These are phyloP conservation scores for Amauroascus verrucosus DNA, from an alignment of 2,329 filamentous ascomycete species.

Conservation along the genomic window DNA sequence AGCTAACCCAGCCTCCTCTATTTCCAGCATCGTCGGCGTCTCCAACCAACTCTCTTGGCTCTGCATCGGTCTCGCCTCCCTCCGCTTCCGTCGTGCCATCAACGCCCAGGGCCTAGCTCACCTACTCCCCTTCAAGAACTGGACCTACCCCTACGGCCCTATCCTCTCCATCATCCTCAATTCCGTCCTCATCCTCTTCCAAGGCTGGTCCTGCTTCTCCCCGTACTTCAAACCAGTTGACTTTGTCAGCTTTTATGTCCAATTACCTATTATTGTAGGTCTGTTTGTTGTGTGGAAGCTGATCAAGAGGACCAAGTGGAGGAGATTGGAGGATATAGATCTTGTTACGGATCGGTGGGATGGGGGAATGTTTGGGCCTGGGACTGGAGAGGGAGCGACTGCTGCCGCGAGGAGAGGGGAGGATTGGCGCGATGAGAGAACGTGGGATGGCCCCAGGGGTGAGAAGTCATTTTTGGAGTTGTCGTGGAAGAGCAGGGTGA, in stretches of 20 bases:
- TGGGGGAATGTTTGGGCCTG: slow-evolving; percentile 21
- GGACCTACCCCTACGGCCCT: slow-evolving; percentile 55
- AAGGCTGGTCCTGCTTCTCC: slow-evolving; percentile 52
- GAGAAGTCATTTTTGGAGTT: slow-evolving; percentile 16
- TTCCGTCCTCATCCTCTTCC: slow-evolving; percentile 50
- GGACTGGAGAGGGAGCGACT: slow-evolving; percentile 22
- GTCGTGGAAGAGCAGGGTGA: slow-evolving; percentile 20
- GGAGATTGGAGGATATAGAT: slow-evolving; percentile 42
- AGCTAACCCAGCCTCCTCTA: slow-evolving; percentile 9
- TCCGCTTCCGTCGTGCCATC: slow-evolving; percentile 54
- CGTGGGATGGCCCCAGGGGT: slow-evolving; percentile 12
- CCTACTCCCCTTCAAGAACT: slow-evolving; percentile 54
- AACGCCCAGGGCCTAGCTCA: slow-evolving; percentile 50
- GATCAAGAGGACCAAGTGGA: slow-evolving; percentile 37
- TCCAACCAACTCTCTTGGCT: slow-evolving; percentile 57
- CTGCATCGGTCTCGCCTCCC: slow-evolving; percentile 52
- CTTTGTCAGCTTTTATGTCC: slow-evolving; percentile 56
- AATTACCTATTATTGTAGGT: slow-evolving; percentile 50
- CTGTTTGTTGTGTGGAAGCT: slow-evolving; percentile 49
- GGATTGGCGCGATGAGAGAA: slow-evolving; percentile 8
- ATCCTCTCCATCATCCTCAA: slow-evolving; percentile 49
- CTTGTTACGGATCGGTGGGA: slow-evolving; percentile 40
- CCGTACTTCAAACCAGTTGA: slow-evolving; percentile 48
- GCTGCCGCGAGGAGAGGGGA: slow-evolving; percentile 3
- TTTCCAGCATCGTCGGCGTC: slow-evolving; percentile 54